A percentile compares a stretch with the other conserved stretches of the same genome.
Conservation (phyloP, 352 stramenopile genomes). For the Phytophthora agathidicida region DNA sequence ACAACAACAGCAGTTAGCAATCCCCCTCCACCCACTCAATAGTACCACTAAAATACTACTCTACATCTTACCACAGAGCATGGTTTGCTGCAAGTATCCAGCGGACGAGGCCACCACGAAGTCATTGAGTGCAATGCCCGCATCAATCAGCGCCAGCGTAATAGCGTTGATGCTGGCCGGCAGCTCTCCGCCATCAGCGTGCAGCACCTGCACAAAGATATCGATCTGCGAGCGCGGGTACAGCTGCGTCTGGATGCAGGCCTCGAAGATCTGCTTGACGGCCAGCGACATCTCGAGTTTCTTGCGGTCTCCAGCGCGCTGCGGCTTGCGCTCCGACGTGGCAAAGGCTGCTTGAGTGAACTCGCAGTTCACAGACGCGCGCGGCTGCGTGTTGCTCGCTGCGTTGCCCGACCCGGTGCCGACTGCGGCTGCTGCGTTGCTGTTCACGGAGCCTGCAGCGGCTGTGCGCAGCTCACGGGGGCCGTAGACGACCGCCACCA, state of each 20-base stretch:
- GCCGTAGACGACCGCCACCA: conserved; percentile 88
- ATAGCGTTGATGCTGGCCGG: conserved; percentile 91
- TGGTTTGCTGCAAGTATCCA: conserved; percentile 90
- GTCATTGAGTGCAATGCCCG: conserved; percentile 92
- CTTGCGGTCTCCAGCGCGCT: conserved; percentile 85
- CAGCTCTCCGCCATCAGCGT: conserved; percentile 90
- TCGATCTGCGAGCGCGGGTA: conserved; percentile 94
- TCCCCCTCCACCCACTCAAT: neutral
- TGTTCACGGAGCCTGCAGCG: conserved; percentile 34
- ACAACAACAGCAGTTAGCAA: conserved; percentile 7
- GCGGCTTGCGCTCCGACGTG: conserved; percentile 83
- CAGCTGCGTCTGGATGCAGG: conserved; percentile 90
- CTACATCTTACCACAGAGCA: conserved; percentile 85
- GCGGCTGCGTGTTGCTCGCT: conserved; percentile 71
- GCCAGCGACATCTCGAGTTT: conserved; percentile 88
- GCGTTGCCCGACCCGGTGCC: conserved; percentile 68
- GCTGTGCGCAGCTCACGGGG: conserved; percentile 77
- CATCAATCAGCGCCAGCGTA: conserved; percentile 90
- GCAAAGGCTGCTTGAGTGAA: conserved; percentile 90
- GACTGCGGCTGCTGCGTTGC: conserved; percentile 44
- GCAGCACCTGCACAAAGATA: conserved; percentile 92
- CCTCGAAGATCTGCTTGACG: conserved; percentile 93
- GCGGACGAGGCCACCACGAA: conserved; percentile 91
- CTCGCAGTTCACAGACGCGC: conserved; percentile 81
- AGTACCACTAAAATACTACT: too few species aligned